phyloP scores from a whole-genome alignment of 2,329 filamentous ascomycete genomes.

The Xylaria sp. region DNA sequence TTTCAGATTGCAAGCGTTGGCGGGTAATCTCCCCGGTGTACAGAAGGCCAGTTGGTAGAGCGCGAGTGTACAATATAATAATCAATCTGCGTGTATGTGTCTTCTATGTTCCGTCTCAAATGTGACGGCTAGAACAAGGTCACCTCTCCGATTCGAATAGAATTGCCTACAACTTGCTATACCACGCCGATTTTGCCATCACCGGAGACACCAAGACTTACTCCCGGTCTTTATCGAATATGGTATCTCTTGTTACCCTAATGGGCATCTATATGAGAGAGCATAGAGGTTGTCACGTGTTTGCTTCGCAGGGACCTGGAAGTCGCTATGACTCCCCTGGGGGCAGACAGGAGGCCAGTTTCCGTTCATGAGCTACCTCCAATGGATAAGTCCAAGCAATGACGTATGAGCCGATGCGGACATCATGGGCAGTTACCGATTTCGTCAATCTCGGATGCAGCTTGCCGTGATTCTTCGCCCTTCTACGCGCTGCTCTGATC shows the following conservation, averaged over 20 bases:
- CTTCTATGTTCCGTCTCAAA: no score
- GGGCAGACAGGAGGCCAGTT: neutral
- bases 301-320: neutral
- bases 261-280: neutral
- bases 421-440: neutral
- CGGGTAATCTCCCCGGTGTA: constrained; percentile 82
- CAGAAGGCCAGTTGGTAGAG: constrained; percentile 92
- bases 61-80: constrained; percentile 22
- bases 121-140: no score
- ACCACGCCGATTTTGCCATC: neutral
- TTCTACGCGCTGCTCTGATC: neutral
- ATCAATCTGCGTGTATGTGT: no score
- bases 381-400: neutral
- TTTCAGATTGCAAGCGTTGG: constrained; percentile 85
- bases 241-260: neutral
- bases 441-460: neutral
- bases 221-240: neutral
- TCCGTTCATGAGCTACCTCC: neutral
- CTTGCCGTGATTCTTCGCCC: neutral
- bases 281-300: no score
- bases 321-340: neutral
- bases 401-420: neutral
- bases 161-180: no score
- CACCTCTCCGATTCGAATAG: no score
- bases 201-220: neutral